These are phyloP conservation scores for Nicotiana noctiflora DNA, from an alignment of 257 asterid species.

Conservation along the genomic window DNA sequence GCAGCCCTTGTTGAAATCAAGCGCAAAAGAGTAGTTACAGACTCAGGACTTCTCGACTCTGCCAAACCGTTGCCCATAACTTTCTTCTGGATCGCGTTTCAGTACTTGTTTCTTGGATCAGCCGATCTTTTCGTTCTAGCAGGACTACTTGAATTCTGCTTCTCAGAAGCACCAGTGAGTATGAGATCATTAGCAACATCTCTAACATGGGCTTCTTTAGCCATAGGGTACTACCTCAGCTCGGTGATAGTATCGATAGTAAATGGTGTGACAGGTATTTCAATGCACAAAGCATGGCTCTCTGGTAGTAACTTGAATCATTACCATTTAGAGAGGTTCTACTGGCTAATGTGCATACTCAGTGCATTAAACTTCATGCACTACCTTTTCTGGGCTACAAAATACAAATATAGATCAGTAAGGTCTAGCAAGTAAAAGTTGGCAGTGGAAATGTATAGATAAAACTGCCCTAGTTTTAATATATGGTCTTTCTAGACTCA, in stretches of 20 bases:
- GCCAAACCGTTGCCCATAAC: slow-evolving; percentile 54
- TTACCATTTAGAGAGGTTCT: slow-evolving; percentile 61
- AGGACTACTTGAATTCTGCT: slow-evolving; percentile 82
- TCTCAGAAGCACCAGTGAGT: slow-evolving; percentile 75
- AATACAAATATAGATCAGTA: slow-evolving; percentile 54
- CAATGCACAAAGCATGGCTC: slow-evolving; percentile 53
- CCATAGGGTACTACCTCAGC: slow-evolving; percentile 84
- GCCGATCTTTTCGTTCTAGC: slow-evolving; percentile 90
- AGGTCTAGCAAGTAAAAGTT: slow-evolving; percentile 1
- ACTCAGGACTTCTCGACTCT: slow-evolving; percentile 28
- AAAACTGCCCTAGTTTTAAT: not conserved
- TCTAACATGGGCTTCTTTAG: slow-evolving; percentile 78
- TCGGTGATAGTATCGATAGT: slow-evolving; percentile 62
- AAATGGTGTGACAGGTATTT: slow-evolving; percentile 48
- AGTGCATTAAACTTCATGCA: slow-evolving; percentile 76
- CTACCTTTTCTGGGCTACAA: slow-evolving; percentile 69
- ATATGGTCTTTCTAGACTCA: not conserved
- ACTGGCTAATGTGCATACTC: slow-evolving; percentile 80
- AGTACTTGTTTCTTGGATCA: slow-evolving; percentile 77
- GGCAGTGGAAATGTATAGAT: not conserved
- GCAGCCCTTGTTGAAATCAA: slow-evolving; percentile 78
- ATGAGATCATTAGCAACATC: slow-evolving; percentile 91
- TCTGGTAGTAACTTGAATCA: slow-evolving; percentile 58
- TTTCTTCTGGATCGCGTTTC: slow-evolving; percentile 81
- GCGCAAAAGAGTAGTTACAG: slow-evolving; percentile 46